These are phyloP conservation scores for Colletotrichum eremochloae DNA, from an alignment of 2,329 filamentous ascomycete genomes.

Conservation along the genomic window DNA sequence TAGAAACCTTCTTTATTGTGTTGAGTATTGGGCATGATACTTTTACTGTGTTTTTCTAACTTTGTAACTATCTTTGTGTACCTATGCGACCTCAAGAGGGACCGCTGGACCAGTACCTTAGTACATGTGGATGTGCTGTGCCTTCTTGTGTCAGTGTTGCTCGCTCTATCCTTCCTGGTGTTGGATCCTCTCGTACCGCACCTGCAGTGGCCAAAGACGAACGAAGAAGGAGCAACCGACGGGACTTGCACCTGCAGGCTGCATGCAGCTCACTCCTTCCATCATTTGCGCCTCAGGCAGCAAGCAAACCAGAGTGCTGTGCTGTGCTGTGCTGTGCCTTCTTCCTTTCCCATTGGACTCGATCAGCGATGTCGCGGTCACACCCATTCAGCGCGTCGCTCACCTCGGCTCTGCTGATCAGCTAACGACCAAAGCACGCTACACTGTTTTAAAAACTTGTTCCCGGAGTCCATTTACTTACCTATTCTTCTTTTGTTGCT, in stretches of 20 bases:
- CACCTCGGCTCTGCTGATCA: constrained; percentile 33
- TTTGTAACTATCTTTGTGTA: no score
- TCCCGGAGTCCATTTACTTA: constrained; percentile 25
- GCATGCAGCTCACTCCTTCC: background rate
- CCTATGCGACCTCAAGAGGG: no score
- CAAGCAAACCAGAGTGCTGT: background rate
- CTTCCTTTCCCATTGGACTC: background rate
- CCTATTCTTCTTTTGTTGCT: background rate
- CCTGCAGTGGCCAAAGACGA: background rate
- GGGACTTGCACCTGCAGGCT: background rate
- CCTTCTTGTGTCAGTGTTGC: no score
- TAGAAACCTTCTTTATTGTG: no score
- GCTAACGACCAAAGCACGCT: background rate
- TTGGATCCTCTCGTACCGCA: background rate
- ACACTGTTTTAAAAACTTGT: constrained; percentile 20
- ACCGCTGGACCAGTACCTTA: no score
- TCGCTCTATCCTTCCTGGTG: background rate
- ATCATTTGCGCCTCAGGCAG: background rate
- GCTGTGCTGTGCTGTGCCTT: background rate
- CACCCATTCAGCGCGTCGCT: background rate
- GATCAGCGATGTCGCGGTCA: background rate
- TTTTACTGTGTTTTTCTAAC: no score
- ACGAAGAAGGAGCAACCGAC: background rate
- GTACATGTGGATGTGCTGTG: no score
- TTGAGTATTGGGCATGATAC: no score